A percentile compares a stretch with the other conserved stretches of the same genome.
Conservation (phyloP, 2,329 filamentous ascomycete genomes). For the Albifimbria verrucaria region DNA sequence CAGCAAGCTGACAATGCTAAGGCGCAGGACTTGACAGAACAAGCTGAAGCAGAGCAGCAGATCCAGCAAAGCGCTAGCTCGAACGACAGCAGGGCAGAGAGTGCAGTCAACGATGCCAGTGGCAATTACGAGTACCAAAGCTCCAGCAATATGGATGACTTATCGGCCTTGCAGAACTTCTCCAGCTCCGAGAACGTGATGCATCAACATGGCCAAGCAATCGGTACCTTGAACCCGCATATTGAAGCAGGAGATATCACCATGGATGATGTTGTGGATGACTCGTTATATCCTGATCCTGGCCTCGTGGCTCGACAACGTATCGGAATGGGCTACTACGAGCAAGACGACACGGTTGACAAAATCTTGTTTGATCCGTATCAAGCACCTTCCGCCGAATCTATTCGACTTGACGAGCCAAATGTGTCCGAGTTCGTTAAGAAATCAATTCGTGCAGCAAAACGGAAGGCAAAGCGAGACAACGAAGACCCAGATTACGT, state of each 20-base stretch:
- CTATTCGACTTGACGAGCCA: constrained; percentile 38
- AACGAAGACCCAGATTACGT: constrained; percentile 54
- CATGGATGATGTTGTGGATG: constrained; percentile 26
- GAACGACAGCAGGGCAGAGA: constrained; percentile 3
- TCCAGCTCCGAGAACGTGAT: not conserved
- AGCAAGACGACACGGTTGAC: constrained; percentile 55
- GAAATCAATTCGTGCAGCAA: constrained; percentile 51
- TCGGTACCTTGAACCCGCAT: constrained; percentile 6
- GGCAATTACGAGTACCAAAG: constrained; percentile 21
- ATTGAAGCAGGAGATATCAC: constrained; percentile 7
- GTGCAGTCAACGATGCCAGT: constrained; percentile 6
- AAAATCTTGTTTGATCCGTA: constrained; percentile 59
- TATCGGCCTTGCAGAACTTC: not conserved
- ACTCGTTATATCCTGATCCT: constrained; percentile 46
- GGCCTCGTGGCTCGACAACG: constrained; percentile 43
- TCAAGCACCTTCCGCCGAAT: constrained; percentile 46
- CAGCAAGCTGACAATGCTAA: constrained; percentile 57
- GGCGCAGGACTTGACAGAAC: constrained; percentile 40
- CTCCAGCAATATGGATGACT: constrained; percentile 7
- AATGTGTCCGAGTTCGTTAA: constrained; percentile 53
- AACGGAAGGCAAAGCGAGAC: constrained; percentile 49
- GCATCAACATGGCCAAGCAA: constrained; percentile 9
- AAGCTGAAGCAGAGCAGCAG: constrained; percentile 21
- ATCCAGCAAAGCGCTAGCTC: constrained; percentile 11
- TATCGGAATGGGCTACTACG: constrained; percentile 60